These are phyloP conservation scores for Hypoxylon sp. DNA, from an alignment of 2,329 filamentous ascomycete species.

Conservation along the genomic window DNA sequence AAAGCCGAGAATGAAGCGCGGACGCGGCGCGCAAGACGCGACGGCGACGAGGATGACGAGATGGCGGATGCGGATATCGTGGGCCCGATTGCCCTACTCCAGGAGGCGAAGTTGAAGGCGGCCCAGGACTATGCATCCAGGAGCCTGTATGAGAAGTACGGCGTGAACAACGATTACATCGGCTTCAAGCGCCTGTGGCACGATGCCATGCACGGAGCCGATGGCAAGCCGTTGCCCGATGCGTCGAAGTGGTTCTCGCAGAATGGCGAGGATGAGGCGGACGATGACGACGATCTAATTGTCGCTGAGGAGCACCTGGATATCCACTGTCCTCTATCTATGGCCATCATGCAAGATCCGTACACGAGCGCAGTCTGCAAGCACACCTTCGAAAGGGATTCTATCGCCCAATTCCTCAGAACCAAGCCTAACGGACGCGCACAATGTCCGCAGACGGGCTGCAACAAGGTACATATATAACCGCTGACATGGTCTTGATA, in stretches of 20 bases:
- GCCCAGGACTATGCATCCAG: conserved; percentile 60
- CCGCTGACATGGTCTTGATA: background rate
- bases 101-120: conserved; percentile 57
- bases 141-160: conserved; percentile 65
- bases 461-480: conserved; percentile 65
- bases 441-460: conserved; percentile 76
- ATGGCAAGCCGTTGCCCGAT: conserved; percentile 67
- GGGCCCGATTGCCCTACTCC: conserved; percentile 56
- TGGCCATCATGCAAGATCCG: conserved; percentile 75
- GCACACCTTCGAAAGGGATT: conserved; percentile 78
- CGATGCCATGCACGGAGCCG: conserved; percentile 64
- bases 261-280: conserved; percentile 58
- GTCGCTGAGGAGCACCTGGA: conserved; percentile 74
- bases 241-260: conserved; percentile 68
- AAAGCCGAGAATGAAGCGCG: conserved; percentile 47
- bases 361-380: conserved; percentile 77
- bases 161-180: conserved; percentile 70
- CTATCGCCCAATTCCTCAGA: conserved; percentile 70
- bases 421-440: conserved; percentile 55
- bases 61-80: conserved; percentile 49
- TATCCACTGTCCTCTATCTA: conserved; percentile 78
- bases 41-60: conserved; percentile 49
- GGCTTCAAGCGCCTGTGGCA: conserved; percentile 73
- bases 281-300: conserved; percentile 77
- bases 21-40: conserved; percentile 30